phyloP scores from a whole-genome alignment of 345 rosid species.

The Hypericum androsaemum region DNA sequence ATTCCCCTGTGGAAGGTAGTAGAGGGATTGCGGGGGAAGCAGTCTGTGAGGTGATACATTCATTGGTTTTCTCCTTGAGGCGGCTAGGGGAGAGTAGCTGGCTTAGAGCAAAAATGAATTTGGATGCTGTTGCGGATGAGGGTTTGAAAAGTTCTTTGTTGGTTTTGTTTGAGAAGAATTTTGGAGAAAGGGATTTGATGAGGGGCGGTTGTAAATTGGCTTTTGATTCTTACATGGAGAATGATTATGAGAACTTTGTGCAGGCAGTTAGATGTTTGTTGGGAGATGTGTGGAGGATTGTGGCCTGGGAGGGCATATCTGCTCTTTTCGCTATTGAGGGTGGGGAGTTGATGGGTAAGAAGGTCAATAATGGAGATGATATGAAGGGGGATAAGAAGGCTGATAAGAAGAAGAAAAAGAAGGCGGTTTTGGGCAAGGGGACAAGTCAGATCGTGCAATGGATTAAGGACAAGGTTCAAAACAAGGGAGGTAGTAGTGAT shows the following conservation, averaged over 20 bases:
- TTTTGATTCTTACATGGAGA: constrained; percentile 22
- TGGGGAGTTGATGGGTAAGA: constrained; percentile 27
- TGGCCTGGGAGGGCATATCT: constrained; percentile 65
- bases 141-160: constrained; percentile 25
- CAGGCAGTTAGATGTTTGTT: constrained; percentile 37
- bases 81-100: constrained; percentile 48
- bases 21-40: constrained; percentile 20
- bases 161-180: constrained; percentile 20
- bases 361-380: constrained; percentile 27
- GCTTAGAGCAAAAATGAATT: constrained; percentile 33
- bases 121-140: constrained; percentile 27
- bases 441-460: constrained; percentile 48
- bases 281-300: constrained; percentile 50
- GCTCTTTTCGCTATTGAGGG: constrained; percentile 61
- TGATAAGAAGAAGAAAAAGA: constrained; percentile 60
- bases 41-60: constrained; percentile 22
- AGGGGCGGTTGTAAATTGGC: constrained; percentile 24
- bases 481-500: constrained; percentile 19
- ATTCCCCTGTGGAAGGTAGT: constrained; percentile 33
- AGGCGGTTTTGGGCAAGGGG: constrained; percentile 63
- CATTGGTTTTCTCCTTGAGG: constrained; percentile 33
- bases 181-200: constrained; percentile 17
- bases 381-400: constrained; percentile 37
- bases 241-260: constrained; percentile 39
- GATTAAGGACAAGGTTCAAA: constrained; percentile 48